These are phyloP conservation scores for Ustilaginoidea virens DNA, from an alignment of 2,329 filamentous ascomycete species.

Conservation along the genomic window DNA sequence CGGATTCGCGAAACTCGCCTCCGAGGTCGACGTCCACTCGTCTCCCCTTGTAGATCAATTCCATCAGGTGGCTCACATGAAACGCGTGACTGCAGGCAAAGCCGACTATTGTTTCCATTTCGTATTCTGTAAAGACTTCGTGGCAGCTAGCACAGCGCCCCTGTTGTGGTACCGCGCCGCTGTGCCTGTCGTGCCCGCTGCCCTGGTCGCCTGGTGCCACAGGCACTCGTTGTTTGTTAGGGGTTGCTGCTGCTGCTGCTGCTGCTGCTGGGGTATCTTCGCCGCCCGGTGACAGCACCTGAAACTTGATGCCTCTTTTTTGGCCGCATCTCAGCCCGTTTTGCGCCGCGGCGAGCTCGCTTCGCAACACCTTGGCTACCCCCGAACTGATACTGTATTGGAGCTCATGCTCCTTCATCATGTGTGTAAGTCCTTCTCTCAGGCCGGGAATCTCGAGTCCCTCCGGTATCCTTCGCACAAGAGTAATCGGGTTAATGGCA, in stretches of 20 bases:
- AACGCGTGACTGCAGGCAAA: conserved; percentile 75
- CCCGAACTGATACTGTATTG: conserved; percentile 86
- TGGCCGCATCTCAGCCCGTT: conserved; percentile 65
- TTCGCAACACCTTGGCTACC: conserved; percentile 70
- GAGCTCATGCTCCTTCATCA: conserved; percentile 92
- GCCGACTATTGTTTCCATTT: conserved; percentile 59
- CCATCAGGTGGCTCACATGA: conserved; percentile 57
- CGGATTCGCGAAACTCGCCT: conserved; percentile 23
- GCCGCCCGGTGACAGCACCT: conserved; percentile 39
- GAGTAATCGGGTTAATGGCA: conserved; percentile 77
- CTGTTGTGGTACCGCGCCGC: conserved; percentile 22
- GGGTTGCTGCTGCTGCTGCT: conserved; percentile 6
- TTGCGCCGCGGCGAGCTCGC: conserved; percentile 78
- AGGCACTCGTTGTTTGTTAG: conserved; percentile 7
- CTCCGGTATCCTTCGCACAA: conserved; percentile 82
- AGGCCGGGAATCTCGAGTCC: conserved; percentile 86
- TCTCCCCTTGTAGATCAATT: conserved; percentile 30
- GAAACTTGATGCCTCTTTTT: conserved; percentile 77
- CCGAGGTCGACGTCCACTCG: conserved; percentile 31
- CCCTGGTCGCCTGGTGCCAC: background rate
- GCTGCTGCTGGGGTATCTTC: conserved; percentile 21
- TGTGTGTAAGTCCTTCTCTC: conserved; percentile 71
- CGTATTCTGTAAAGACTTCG: conserved; percentile 41
- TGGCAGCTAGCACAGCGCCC: conserved; percentile 46
- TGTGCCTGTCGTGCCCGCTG: conserved; percentile 13